A percentile compares a stretch with the other conserved stretches of the same genome.
Conservation (phyloP, 768 basidiomycete species). For the Cystofilobasidium macerans region DNA sequence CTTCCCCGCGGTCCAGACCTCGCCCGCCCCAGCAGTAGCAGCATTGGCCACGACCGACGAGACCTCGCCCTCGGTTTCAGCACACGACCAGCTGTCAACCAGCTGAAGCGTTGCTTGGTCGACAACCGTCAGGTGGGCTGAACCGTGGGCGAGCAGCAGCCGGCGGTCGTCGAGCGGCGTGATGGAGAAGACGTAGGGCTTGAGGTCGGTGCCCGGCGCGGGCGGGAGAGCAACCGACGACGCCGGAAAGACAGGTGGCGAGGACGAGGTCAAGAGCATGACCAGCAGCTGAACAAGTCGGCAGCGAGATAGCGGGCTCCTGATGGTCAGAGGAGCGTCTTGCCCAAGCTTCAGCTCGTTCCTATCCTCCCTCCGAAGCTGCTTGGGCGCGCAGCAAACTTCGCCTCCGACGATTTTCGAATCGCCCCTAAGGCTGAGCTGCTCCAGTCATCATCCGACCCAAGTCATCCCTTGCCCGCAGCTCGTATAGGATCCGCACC, state of each 20-base stretch:
- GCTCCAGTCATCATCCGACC: no score
- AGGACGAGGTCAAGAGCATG: not conserved
- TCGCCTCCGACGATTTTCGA: no score
- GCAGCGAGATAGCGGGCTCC: not conserved
- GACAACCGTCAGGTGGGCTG: constrained; percentile 16
- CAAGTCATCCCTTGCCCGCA: no score
- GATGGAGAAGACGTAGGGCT: constrained; percentile 22
- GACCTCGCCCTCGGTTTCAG: constrained; percentile 6
- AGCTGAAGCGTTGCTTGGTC: constrained; percentile 6
- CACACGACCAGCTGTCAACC: constrained; percentile 13
- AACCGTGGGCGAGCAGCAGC: constrained; percentile 23
- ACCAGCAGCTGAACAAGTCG: no score
- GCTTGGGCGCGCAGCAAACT: not conserved
- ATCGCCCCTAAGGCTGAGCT: no score
- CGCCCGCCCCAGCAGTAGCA: not conserved
- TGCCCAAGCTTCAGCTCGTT: no score
- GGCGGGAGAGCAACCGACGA: not conserved
- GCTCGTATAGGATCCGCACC: no score
- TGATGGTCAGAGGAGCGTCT: not conserved
- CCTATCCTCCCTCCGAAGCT: not conserved
- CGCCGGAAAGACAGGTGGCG: not conserved
- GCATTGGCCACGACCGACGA: constrained; percentile 6
- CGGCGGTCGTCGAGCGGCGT: not conserved
- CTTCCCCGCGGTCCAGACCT: constrained; percentile 22
- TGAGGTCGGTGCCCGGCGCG: not conserved